Evolutionary conservation across 169 alveolate species (phyloP).

Genomic region (Perkinsus marinus): DNA sequence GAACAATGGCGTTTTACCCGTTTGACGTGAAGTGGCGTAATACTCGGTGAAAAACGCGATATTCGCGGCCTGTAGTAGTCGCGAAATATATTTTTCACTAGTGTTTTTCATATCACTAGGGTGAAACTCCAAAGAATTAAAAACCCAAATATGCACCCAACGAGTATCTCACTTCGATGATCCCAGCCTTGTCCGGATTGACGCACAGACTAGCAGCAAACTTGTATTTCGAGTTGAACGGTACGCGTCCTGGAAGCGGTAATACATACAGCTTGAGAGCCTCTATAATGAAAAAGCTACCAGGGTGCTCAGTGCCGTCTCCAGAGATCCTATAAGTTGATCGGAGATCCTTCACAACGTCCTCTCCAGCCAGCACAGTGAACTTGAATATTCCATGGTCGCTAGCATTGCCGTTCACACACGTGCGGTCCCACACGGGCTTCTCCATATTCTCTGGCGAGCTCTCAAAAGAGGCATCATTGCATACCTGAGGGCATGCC

Average conservation of each 20-base stretch:
- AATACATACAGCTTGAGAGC: background rate
- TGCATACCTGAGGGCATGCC: background rate
- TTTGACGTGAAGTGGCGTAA: too few relatives aligned
- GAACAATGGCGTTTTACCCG: too few relatives aligned
- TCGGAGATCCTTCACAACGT: background rate
- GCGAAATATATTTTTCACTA: too few relatives aligned
- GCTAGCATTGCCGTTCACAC: background rate
- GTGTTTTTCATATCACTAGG: too few relatives aligned
- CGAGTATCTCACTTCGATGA: background rate
- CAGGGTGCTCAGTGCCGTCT: background rate
- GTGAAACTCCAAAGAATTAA: too few relatives aligned
- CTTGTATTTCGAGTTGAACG: slow-evolving; percentile 36
- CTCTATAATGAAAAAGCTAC: background rate
- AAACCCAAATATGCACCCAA: too few relatives aligned
- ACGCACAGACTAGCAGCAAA: slow-evolving; percentile 31
- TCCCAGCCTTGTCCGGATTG: slow-evolving; percentile 6
- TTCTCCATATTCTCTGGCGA: background rate
- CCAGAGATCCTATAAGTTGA: background rate
- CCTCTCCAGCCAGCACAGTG: background rate
- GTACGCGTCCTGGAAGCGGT: slow-evolving; percentile 17
- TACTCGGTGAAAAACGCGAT: too few relatives aligned
- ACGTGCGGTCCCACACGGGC: background rate
- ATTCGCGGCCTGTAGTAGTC: too few relatives aligned
- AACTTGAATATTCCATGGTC: background rate
- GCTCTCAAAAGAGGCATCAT: background rate